Evolutionary conservation across 2,329 filamentous ascomycete genomes (phyloP), one percentile per base, ranked within the genome.

Genomic region (Aspergillus candidus): DNA sequence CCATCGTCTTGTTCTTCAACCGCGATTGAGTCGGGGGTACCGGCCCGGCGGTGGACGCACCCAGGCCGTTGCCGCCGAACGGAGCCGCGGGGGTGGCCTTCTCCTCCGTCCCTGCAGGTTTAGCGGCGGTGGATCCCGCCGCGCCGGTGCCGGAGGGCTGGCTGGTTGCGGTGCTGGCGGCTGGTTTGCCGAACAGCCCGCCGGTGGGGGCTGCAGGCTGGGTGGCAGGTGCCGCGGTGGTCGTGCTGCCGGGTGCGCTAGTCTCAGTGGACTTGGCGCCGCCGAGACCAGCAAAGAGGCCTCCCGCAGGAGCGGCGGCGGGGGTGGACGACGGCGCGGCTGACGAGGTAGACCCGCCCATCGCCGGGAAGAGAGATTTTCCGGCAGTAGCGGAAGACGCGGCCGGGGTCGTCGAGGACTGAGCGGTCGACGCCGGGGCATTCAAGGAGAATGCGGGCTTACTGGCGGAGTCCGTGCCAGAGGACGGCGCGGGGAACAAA

Each of bases 1-100:
- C 93, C 86, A 98, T 96, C 0, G 91, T 95, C 72, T 95, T 97
- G 69, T 96, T 95, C 74, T 95, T 95, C 32, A 98, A 75, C 22
- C 93, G 84, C 4, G 91, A 93, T 58, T 94, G 82, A 2, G 75
- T 71, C 45, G 89, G 84, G 12, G 93, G 91, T 3, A 83, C 74
- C 1, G 90, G 88, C 0, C 90, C 90, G 30, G 80, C 75, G 3
- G 87, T 94, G 1, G 89, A 94, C 22, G 83, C 80, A 13, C 80
- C 82, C 38, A 91, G 70, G 22, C 54, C 42, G 11, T 50, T 27
- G 6, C 47, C 46, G 13, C 65, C 54, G 15, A 65, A 47, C n/a
- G 66, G 49, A 29, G 66, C 56, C 34, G 67, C 39, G 27, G 67
- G 49, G 12, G 22, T 38, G 6, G 65, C 52, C 7, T 65, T 50